A percentile compares a stretch with the other conserved stretches of the same genome.
Conservation (phyloP, 2,329 filamentous ascomycete species). For the Pochonia chlamydosporia region DNA sequence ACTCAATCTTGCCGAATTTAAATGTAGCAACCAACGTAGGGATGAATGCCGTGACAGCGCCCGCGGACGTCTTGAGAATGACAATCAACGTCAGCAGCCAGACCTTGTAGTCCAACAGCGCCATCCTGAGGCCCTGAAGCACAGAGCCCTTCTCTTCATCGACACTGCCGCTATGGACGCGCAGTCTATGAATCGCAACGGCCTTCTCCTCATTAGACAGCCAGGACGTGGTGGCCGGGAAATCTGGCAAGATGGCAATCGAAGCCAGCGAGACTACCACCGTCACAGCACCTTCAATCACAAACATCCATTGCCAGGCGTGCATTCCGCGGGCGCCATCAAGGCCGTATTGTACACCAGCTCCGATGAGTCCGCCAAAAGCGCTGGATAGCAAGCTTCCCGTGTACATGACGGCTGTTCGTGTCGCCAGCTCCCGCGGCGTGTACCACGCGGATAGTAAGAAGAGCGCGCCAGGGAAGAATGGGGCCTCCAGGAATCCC, state of each 20-base stretch:
- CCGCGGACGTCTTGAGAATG: constrained; percentile 11
- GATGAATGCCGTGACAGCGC: constrained; percentile 9
- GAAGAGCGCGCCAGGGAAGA: constrained; percentile 27
- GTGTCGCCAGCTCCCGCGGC: constrained; percentile 37
- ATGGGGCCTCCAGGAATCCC: constrained; percentile 34
- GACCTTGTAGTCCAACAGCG: constrained; percentile 19
- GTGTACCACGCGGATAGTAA: constrained; percentile 51
- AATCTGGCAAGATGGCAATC: constrained; percentile 20
- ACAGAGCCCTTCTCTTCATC: constrained; percentile 14
- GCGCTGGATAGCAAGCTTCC: constrained; percentile 29
- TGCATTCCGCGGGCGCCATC: constrained; percentile 19
- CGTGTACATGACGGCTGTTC: constrained; percentile 39
- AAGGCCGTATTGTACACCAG: constrained; percentile 30
- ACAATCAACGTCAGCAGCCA: constrained; percentile 10
- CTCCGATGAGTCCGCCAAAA: constrained; percentile 38
- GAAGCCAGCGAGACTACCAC: constrained; percentile 19
- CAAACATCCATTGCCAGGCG: constrained; percentile 28
- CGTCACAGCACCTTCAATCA: constrained; percentile 24
- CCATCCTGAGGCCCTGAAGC: constrained; percentile 19
- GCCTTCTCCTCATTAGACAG: constrained; percentile 23
- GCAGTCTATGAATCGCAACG: constrained; percentile 8
- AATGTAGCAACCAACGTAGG: constrained; percentile 10
- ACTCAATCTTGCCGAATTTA: constrained; percentile 30
- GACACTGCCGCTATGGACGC: constrained; percentile 6
- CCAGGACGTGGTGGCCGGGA: constrained; percentile 33